Conservation (phyloP, 2,329 filamentous ascomycete species). For the Stromatinia cepivora region DNA sequence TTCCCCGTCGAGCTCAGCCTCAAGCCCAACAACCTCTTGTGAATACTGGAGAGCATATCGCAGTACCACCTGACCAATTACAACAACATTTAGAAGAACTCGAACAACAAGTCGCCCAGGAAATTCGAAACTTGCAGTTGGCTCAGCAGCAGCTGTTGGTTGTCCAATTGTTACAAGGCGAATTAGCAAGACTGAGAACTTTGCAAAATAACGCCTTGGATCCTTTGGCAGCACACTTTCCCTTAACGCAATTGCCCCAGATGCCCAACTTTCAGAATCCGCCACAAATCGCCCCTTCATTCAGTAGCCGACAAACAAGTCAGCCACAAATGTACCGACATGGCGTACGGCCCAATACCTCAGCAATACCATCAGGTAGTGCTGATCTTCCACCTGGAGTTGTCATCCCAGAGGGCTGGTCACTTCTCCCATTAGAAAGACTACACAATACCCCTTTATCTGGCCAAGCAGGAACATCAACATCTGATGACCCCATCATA, state of each 20-base stretch:
- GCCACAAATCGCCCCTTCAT: conserved; percentile 19
- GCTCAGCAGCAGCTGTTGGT: conserved; percentile 67
- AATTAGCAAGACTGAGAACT: conserved; percentile 63
- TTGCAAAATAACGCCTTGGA: conserved; percentile 35
- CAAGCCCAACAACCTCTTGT: conserved; percentile 25
- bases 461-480: conserved; percentile 17
- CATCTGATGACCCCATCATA: conserved; percentile 29
- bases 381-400: conserved; percentile 63
- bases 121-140: conserved; percentile 61
- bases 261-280: conserved; percentile 8
- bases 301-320: background rate
- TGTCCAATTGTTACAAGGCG: conserved; percentile 66
- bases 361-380: conserved; percentile 59
- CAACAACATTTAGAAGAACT: conserved; percentile 63
- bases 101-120: conserved; percentile 67
- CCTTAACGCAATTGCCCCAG: conserved; percentile 35
- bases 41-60: background rate
- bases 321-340: conserved; percentile 46
- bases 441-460: conserved; percentile 31
- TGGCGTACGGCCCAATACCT: conserved; percentile 47
- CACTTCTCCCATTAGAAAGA: conserved; percentile 61
- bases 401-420: conserved; percentile 65
- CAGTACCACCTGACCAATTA: conserved; percentile 44
- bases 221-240: conserved; percentile 32
- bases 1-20: conserved; percentile 36